Evolutionary conservation across 2,329 filamentous ascomycete genomes (phyloP).

Genomic region (Cadophora sp.): DNA sequence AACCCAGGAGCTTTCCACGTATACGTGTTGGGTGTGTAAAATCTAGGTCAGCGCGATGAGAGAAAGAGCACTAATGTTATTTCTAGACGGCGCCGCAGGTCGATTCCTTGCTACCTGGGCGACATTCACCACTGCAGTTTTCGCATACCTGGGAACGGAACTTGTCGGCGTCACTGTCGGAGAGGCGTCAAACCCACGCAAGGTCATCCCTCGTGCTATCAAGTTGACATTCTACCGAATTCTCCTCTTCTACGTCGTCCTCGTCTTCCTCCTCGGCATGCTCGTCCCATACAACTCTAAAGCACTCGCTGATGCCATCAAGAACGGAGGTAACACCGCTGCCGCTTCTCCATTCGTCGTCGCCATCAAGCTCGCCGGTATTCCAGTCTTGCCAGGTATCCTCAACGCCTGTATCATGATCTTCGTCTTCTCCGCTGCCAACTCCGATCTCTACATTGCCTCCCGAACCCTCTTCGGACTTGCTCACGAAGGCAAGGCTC

Average conservation of each 20-base stretch:
- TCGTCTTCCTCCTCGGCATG: constrained; percentile 65
- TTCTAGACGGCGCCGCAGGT: constrained; percentile 50
- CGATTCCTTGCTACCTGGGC: constrained; percentile 65
- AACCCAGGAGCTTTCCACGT: constrained; percentile 49
- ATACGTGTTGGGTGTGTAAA: constrained; percentile 55
- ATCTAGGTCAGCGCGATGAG: neutral
- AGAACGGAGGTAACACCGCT: constrained; percentile 50
- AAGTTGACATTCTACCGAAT: constrained; percentile 67
- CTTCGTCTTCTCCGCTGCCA: constrained; percentile 68
- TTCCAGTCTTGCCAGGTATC: constrained; percentile 67
- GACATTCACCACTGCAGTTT: constrained; percentile 57
- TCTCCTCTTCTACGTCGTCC: constrained; percentile 68
- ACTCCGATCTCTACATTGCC: constrained; percentile 68
- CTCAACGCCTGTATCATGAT: constrained; percentile 74
- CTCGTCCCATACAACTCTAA: constrained; percentile 70
- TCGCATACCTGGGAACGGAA: constrained; percentile 69
- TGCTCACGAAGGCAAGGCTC: constrained; percentile 70
- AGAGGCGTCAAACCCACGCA: constrained; percentile 63
- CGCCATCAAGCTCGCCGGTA: constrained; percentile 70
- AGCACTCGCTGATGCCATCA: constrained; percentile 58
- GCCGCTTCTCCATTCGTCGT: constrained; percentile 59
- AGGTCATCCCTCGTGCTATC: constrained; percentile 71
- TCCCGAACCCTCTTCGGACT: constrained; percentile 75
- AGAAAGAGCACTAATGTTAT: constrained; percentile 13
- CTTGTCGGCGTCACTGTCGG: constrained; percentile 67